These are phyloP conservation scores for Phaeotremella fagi DNA, from an alignment of 768 basidiomycete species.

Conservation along the genomic window DNA sequence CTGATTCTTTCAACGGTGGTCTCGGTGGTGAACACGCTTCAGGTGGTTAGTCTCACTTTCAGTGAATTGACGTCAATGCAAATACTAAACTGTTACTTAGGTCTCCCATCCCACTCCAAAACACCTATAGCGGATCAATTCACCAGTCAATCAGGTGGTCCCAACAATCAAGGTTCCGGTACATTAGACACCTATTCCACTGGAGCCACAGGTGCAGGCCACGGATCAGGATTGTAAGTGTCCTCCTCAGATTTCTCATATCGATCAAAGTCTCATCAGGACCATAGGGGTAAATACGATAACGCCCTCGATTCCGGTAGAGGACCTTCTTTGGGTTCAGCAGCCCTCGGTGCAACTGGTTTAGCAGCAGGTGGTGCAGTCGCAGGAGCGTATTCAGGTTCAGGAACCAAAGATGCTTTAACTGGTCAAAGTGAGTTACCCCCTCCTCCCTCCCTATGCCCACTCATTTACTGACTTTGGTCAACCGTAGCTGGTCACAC, in stretches of 20 bases:
- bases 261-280: too few relatives aligned
- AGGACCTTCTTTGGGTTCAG: background rate
- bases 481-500: conserved; percentile 27
- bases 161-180: conserved; percentile 3
- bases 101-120: conserved; percentile 8
- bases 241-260: background rate
- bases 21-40: conserved; percentile 37
- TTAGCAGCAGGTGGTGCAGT: conserved; percentile 10
- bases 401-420: conserved; percentile 28
- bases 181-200: conserved; percentile 1
- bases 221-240: conserved; percentile 1
- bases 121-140: conserved; percentile 34
- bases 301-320: conserved; percentile 11
- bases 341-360: background rate
- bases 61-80: background rate
- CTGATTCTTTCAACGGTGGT: conserved; percentile 24
- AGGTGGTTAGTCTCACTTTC: conserved; percentile 15
- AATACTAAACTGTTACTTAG: background rate
- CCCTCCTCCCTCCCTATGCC: background rate
- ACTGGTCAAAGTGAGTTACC: conserved; percentile 38
- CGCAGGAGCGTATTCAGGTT: conserved; percentile 33
- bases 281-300: conserved; percentile 6
- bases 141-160: conserved; percentile 3
- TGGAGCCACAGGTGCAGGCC: background rate
- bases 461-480: conserved; percentile 1